Percentiles rank a stretch among this genome's conserved stretches.
Evolutionary conservation across 768 basidiomycete species (phyloP).

Genomic region (Termitomyces sp.): DNA sequence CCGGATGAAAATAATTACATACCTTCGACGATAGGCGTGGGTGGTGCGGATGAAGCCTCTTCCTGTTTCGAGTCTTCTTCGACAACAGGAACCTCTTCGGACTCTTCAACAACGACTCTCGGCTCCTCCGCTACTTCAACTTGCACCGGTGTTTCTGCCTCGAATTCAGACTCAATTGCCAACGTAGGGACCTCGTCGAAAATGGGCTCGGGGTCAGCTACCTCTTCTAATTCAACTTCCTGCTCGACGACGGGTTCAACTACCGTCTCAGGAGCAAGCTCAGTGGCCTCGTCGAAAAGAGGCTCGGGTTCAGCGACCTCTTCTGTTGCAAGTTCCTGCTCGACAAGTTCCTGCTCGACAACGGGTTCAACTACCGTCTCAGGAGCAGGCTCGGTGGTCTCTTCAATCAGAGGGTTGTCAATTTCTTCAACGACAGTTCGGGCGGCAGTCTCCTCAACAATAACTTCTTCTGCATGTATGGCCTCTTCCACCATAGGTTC

Average conservation of each 20-base stretch:
- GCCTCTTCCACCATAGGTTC: conserved; percentile 9
- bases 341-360: neutral
- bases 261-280: neutral
- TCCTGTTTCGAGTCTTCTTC: neutral
- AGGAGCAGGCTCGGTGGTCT: neutral
- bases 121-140: too few relatives aligned
- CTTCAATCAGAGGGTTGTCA: neutral
- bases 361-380: neutral
- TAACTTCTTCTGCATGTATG: conserved; percentile 10
- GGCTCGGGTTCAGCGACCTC: neutral
- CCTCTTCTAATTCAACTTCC: neutral
- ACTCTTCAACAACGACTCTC: neutral
- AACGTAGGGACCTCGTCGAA: too few relatives aligned
- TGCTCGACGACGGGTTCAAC: neutral
- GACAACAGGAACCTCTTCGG: neutral
- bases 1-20: neutral
- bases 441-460: neutral
- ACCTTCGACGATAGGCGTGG: neutral
- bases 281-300: neutral
- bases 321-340: neutral
- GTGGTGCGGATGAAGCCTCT: neutral
- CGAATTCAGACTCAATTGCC: too few relatives aligned
- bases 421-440: conserved; percentile 12
- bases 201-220: neutral
- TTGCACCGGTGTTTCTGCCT: too few relatives aligned